Evolutionary conservation across 148 eudicot genomes (phyloP).

Genomic region (Rhododendron simsii): DNA sequence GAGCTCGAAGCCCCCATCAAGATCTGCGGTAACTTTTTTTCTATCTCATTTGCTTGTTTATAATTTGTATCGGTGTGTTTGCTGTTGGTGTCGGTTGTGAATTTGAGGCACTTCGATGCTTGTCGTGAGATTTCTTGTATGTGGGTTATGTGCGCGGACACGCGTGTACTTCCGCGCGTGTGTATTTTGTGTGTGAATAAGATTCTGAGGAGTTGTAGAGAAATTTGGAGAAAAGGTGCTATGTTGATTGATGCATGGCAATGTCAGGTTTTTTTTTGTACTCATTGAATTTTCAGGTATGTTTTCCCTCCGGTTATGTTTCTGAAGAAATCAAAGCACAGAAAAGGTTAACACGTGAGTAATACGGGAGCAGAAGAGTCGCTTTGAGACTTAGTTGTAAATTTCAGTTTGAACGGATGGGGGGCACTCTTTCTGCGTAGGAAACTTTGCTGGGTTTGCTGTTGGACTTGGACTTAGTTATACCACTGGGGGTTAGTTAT

Average conservation of each 20-base stretch:
- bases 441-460: background rate
- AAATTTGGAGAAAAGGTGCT: background rate
- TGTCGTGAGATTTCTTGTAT: background rate
- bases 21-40: conserved; percentile 54
- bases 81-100: background rate
- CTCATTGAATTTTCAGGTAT: background rate
- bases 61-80: background rate
- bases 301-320: background rate
- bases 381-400: background rate
- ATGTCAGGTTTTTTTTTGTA: background rate
- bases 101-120: background rate
- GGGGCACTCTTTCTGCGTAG: background rate
- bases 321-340: background rate
- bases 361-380: background rate
- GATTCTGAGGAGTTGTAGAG: background rate
- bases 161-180: too few relatives aligned
- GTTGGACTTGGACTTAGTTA: background rate
- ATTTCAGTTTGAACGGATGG: background rate
- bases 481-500: background rate
- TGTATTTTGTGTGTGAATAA: background rate
- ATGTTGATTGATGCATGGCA: background rate
- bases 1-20: conserved; percentile 83
- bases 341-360: background rate
- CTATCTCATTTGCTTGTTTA: background rate
- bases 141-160: background rate